Conservation (phyloP, 495 filamentous ascomycete genomes). For the Aspergillus campestris region DNA sequence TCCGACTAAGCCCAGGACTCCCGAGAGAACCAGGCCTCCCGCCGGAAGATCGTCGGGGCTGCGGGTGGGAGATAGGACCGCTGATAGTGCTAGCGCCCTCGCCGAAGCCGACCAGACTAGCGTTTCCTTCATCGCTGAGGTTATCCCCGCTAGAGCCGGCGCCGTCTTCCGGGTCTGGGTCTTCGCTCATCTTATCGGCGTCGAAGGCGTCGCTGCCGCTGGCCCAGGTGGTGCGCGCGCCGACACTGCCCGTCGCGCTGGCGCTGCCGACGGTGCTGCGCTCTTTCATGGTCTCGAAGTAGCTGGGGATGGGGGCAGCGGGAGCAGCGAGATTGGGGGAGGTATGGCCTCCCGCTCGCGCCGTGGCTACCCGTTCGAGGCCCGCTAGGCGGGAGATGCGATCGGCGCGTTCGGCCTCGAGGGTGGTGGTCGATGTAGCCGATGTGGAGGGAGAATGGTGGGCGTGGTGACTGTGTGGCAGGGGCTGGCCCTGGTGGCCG, state of each 20-base stretch:
- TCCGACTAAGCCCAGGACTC: slow-evolving; percentile 23
- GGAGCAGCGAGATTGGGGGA: slow-evolving; percentile 18
- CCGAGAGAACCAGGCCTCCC: slow-evolving; percentile 29
- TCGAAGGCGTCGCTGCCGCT: slow-evolving; percentile 55
- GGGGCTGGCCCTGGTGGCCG: slow-evolving; percentile 68
- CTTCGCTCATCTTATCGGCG: slow-evolving; percentile 64
- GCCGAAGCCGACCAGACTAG: slow-evolving; percentile 74
- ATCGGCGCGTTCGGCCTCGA: slow-evolving; percentile 86
- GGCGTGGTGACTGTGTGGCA: slow-evolving; percentile 48
- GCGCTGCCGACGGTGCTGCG: slow-evolving; percentile 81
- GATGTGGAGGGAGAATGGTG: slow-evolving; percentile 41
- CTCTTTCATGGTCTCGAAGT: slow-evolving; percentile 68
- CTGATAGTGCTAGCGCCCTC: slow-evolving; percentile 77
- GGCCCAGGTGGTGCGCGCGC: slow-evolving; percentile 68
- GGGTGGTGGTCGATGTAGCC: slow-evolving; percentile 54
- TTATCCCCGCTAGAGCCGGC: slow-evolving; percentile 56
- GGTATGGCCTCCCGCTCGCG: slow-evolving; percentile 41
- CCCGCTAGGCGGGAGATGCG: slow-evolving; percentile 87
- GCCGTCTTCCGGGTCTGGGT: slow-evolving; percentile 41
- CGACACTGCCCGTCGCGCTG: slow-evolving; percentile 64
- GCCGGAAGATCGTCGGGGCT: slow-evolving; percentile 27
- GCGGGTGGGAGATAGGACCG: slow-evolving; percentile 50
- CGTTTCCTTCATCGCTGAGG: slow-evolving; percentile 70
- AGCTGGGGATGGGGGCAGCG: slow-evolving; percentile 35
- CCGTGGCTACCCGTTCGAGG: slow-evolving; percentile 67